phyloP scores from a whole-genome alignment of 768 basidiomycete species.

The Suillus cothurnatus region DNA sequence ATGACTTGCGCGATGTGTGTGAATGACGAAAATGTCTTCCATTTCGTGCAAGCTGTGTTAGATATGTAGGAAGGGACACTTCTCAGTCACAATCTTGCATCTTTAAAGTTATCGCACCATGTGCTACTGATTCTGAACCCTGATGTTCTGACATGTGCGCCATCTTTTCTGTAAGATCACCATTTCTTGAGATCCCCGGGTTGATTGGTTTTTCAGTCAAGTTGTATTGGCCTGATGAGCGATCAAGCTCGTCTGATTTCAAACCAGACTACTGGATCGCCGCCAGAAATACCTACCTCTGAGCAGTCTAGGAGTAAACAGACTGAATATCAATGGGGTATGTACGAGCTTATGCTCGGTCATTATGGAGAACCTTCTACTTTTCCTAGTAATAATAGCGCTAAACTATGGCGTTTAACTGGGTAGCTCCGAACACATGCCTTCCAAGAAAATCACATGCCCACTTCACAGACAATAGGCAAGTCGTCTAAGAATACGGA shows the following conservation, averaged over 20 bases:
- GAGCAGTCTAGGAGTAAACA: neutral
- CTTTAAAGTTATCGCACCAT: constrained; percentile 5
- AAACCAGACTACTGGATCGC: neutral
- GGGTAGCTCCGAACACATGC: neutral
- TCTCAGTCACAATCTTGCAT: constrained; percentile 6
- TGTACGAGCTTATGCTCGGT: neutral
- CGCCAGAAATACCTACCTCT: too few species aligned
- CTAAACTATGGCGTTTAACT: neutral
- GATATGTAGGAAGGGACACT: neutral
- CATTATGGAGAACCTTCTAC: neutral
- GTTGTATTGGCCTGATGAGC: neutral
- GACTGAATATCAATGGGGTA: neutral
- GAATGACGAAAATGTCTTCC: constrained; percentile 6
- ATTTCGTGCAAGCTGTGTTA: neutral
- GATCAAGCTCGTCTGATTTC: neutral
- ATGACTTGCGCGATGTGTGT: neutral
- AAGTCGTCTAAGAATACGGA: neutral
- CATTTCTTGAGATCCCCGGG: neutral
- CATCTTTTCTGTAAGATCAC: neutral
- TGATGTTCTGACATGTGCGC: neutral
- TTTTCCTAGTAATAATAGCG: neutral
- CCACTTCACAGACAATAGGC: neutral
- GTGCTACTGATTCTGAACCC: neutral
- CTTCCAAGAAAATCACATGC: neutral
- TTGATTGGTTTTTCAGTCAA: neutral